A percentile compares a stretch with the other conserved stretches of the same genome.
Evolutionary conservation across 2,329 filamentous ascomycete genomes (phyloP).

Genomic region (Ascochyta lentis): DNA sequence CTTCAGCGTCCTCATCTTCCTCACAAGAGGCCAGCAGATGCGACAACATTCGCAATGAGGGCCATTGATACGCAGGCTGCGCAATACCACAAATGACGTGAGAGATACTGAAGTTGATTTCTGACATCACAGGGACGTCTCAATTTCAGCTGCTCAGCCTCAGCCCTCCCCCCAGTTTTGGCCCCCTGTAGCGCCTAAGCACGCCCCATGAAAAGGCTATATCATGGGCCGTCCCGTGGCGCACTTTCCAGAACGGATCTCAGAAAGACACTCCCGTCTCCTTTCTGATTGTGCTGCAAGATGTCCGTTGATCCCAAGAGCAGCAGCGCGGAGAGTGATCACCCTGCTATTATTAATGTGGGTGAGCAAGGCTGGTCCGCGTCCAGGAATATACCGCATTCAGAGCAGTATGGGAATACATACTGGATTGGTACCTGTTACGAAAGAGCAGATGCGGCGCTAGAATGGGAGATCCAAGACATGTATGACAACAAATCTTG

Average conservation of each 20-base stretch:
- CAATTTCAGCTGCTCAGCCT: neutral
- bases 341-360: neutral
- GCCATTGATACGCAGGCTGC: no score
- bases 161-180: neutral
- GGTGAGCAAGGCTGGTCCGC: neutral
- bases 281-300: neutral
- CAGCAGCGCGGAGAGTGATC: neutral
- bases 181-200: conserved; percentile 7
- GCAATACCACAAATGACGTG: neutral
- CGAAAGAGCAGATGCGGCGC: conserved; percentile 4
- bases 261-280: neutral
- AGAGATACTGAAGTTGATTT: neutral
- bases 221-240: conserved; percentile 12
- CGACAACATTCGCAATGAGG: no score
- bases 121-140: conserved; percentile 1
- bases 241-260: neutral
- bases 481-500: conserved; percentile 15
- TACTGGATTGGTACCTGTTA: conserved; percentile 30
- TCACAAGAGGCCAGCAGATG: no score
- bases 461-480: conserved; percentile 30
- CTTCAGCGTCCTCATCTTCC: neutral
- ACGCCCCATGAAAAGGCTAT: conserved; percentile 2
- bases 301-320: neutral
- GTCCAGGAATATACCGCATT: neutral
- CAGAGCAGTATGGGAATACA: neutral